Percentiles rank a stretch among this genome's conserved stretches.
Evolutionary conservation across 768 basidiomycete species (phyloP).

Genomic region (Naganishia friedmannii): DNA sequence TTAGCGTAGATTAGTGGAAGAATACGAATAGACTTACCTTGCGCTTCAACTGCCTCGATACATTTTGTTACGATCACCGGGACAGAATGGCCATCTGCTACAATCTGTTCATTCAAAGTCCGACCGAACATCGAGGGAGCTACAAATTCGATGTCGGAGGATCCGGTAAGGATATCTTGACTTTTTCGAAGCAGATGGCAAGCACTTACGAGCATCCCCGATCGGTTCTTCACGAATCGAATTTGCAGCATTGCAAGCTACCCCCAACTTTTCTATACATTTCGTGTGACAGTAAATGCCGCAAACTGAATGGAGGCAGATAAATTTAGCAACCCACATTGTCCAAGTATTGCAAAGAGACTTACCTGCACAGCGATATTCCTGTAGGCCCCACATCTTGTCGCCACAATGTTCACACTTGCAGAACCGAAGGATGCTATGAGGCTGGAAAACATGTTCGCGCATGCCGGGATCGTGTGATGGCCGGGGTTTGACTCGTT

Average conservation of each 20-base stretch:
- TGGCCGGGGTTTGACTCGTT: slow-evolving; percentile 37
- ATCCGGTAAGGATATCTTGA: neutral
- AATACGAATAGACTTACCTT: slow-evolving; percentile 60
- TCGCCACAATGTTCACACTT: slow-evolving; percentile 94
- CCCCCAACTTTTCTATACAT: slow-evolving; percentile 68
- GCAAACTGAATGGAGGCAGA: slow-evolving; percentile 60
- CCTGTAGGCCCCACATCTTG: slow-evolving; percentile 97
- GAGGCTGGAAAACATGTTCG: slow-evolving; percentile 84
- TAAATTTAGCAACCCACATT: neutral
- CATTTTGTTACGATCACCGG: slow-evolving; percentile 94
- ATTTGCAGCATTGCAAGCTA: slow-evolving; percentile 60
- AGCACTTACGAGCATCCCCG: slow-evolving; percentile 34
- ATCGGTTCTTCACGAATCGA: slow-evolving; percentile 33
- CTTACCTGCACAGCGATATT: slow-evolving; percentile 79
- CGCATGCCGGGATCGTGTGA: slow-evolving; percentile 48
- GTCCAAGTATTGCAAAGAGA: slow-evolving; percentile 30
- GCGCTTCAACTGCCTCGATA: slow-evolving; percentile 83
- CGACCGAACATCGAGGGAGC: slow-evolving; percentile 91
- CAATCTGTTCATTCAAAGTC: slow-evolving; percentile 77
- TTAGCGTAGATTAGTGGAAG: slow-evolving; percentile 15
- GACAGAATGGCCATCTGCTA: slow-evolving; percentile 54
- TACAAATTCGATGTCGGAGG: slow-evolving; percentile 39
- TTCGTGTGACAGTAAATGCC: slow-evolving; percentile 82
- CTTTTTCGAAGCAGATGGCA: neutral
- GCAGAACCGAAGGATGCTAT: slow-evolving; percentile 81